Conservation (phyloP, 306 rosid genomes). For the Purshia tridentata region DNA sequence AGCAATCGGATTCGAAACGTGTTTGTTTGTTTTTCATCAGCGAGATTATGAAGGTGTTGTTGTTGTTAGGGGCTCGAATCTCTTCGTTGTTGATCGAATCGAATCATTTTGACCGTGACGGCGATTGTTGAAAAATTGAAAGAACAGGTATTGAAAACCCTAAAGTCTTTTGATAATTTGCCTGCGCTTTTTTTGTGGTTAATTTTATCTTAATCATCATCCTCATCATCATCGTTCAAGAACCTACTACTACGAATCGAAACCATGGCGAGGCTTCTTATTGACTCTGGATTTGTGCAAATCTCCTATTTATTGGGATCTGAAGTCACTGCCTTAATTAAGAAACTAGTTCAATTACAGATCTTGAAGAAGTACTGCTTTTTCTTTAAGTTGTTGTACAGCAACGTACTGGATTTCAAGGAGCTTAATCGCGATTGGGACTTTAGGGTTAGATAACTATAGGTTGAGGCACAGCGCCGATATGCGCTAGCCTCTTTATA, state of each 20-base stretch:
- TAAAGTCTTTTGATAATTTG: constrained; percentile 41
- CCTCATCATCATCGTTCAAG: constrained; percentile 22
- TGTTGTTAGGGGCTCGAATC: constrained; percentile 8
- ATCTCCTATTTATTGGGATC: not conserved
- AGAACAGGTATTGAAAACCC: constrained; percentile 42
- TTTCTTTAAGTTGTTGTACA: not conserved
- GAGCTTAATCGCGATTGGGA: not conserved
- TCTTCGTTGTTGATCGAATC: constrained; percentile 12
- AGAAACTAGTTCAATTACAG: constrained; percentile 16
- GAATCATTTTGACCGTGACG: constrained; percentile 28
- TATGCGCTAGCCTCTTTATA: constrained; percentile 7
- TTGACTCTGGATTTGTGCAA: constrained; percentile 1
- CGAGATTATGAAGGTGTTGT: not conserved
- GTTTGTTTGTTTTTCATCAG: not conserved
- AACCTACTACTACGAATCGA: constrained; percentile 5
- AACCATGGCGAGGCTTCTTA: not conserved
- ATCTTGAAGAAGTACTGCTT: constrained; percentile 21
- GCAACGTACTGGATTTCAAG: not conserved
- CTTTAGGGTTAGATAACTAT: constrained; percentile 22
- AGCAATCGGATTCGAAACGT: not conserved
- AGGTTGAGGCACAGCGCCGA: constrained; percentile 2
- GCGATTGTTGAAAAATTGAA: constrained; percentile 18
- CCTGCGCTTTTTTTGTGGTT: constrained; percentile 34
- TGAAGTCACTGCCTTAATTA: constrained; percentile 3
- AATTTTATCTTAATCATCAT: constrained; percentile 18